Conservation (phyloP, 176 grass and related monocot genomes). For the Carex myosuroides region DNA sequence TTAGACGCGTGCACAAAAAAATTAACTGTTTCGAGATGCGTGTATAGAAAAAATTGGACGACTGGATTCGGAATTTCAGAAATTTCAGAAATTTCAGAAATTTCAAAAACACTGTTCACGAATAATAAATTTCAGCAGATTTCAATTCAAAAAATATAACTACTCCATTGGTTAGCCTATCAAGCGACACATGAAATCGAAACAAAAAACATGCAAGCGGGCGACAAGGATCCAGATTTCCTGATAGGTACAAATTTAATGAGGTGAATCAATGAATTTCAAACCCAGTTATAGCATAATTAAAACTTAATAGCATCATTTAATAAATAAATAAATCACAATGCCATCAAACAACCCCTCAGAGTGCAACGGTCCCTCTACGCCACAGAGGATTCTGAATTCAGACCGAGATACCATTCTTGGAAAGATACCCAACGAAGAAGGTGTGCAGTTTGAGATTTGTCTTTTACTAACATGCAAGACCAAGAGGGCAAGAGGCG, state of each 20-base stretch:
- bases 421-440: constrained; percentile 17
- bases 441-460: constrained; percentile 15
- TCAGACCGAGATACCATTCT: not conserved
- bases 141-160: no score
- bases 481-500: no score
- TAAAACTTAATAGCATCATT: not conserved
- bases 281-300: not conserved
- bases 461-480: constrained; percentile 27
- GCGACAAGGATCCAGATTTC: not conserved
- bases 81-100: no score
- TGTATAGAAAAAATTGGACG: no score
- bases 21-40: no score
- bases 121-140: no score
- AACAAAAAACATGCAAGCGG: not conserved
- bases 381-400: constrained; percentile 8
- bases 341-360: not conserved
- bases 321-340: not conserved
- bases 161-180: not conserved
- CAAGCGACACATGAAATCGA: not conserved
- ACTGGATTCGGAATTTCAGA: no score
- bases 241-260: not conserved
- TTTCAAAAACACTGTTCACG: no score
- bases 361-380: not conserved
- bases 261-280: not conserved
- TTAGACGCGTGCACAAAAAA: no score